Evolutionary conservation across 1,139 yeast species (phyloP), one percentile per base, ranked within the genome.

Genomic region (Hyphopichia burtonii): DNA sequence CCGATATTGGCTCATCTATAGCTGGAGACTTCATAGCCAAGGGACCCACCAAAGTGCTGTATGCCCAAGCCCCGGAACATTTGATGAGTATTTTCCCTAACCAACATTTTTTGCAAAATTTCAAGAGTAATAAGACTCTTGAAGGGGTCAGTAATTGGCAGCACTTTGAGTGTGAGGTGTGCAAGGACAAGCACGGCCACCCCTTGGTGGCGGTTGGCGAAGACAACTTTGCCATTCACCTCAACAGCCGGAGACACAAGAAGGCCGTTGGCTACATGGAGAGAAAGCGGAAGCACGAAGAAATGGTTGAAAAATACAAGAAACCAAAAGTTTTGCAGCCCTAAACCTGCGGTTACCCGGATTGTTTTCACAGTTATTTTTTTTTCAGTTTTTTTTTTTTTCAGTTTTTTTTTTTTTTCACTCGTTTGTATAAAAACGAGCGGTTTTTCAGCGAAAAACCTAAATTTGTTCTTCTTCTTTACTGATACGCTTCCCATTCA

Each of bases 191-290:
- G 32, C 67, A 73, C 3, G 83, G 83, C 2, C 66, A 76, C 6
- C 75, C 78, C 0, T 61, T 86, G 18, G 75, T 87, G 1, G 76
- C 87, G 1, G 82, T 93, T 8, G 98, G 97, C 0, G 81, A 82
- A 39, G 78, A 75, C 3, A 84, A 77, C 40, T 89, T 90, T 85
- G 62, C 74, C 4, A 70, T 75, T 3, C 99, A 93, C 60, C 44
- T 81, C 37, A 66, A 68, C 20, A 83, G 96, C 46, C 71, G 81
- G 46, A 73, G 86, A 43, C 96, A 89, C 49, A 65, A 55, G 47
- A 56, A 58, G 39, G 59, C 52, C 41, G 43, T 55, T 15, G 49
- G 51, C 14, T 51, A 52, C 5, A 48, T 50, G 8, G 55, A 50
- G 22, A 49, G 49, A 31, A 53, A 54, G 34, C 43, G 54, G 5